Conservation (phyloP, 306 rosid genomes). For the Gastrolobium bilobum region DNA sequence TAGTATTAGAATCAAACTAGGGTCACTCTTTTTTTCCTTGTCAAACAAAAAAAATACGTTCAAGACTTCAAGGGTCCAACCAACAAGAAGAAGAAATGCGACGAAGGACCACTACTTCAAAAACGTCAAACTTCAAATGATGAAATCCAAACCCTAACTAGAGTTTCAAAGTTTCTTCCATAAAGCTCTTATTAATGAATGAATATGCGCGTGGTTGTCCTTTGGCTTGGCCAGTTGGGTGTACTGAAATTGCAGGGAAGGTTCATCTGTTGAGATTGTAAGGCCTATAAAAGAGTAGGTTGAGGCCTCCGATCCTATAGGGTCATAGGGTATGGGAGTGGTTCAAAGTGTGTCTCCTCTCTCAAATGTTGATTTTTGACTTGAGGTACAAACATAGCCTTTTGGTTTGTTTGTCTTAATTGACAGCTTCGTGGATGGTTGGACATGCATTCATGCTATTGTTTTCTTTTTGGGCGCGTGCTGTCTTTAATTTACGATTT, state of each 20-base stretch:
- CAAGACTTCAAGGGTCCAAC: conserved; percentile 47
- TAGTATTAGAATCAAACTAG: neutral
- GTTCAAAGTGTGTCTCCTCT: conserved; percentile 33
- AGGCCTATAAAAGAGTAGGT: conserved; percentile 41
- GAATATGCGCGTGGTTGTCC: conserved; percentile 2
- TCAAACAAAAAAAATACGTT: neutral
- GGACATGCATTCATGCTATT: conserved; percentile 41
- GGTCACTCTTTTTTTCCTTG: neutral
- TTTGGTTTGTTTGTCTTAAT: conserved; percentile 12
- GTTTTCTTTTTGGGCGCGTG: conserved; percentile 50
- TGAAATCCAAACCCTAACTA: neutral
- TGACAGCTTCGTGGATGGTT: neutral
- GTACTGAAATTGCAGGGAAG: conserved; percentile 38
- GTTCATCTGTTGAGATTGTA: neutral
- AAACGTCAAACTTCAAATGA: neutral
- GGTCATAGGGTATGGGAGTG: conserved; percentile 35
- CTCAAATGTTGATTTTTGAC: neutral
- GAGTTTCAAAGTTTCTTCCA: neutral
- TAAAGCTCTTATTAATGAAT: neutral
- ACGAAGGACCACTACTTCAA: conserved; percentile 44
- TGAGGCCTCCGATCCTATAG: conserved; percentile 20
- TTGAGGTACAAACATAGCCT: conserved; percentile 13
- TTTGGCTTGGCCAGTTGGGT: conserved; percentile 35
- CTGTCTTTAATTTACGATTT: conserved; percentile 30
- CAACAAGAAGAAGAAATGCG: neutral